These are phyloP conservation scores for Sonneratia alba DNA, from an alignment of 345 rosid species.

Conservation along the genomic window DNA sequence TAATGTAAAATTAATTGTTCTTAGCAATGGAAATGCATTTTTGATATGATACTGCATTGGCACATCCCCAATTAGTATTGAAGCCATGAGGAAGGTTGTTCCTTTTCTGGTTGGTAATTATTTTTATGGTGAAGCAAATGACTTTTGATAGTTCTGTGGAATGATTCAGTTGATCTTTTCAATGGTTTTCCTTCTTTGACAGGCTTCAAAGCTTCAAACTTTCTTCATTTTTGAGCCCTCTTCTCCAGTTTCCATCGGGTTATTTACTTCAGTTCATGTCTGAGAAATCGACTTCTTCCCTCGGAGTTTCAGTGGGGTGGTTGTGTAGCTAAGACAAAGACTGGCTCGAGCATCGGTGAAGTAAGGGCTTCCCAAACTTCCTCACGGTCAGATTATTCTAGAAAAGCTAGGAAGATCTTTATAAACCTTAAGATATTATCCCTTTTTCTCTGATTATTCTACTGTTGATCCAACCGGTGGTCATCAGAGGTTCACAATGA, in stretches of 20 bases:
- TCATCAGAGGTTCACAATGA: background rate
- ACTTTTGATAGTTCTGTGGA: background rate
- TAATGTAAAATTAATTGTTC: too few species aligned
- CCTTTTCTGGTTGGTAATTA: too few species aligned
- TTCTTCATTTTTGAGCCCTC: background rate
- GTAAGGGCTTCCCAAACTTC: too few species aligned
- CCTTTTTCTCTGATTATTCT: background rate
- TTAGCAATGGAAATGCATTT: too few species aligned
- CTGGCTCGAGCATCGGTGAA: too few species aligned
- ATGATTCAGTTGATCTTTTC: background rate
- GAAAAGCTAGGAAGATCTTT: too few species aligned
- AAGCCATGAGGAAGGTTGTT: too few species aligned
- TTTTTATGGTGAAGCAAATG: background rate
- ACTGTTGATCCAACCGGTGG: background rate
- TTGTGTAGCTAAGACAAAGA: too few species aligned
- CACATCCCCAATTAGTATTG: background rate
- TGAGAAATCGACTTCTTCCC: background rate
- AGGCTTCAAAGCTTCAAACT: background rate
- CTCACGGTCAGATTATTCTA: too few species aligned
- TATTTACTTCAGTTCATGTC: background rate
- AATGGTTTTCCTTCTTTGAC: background rate
- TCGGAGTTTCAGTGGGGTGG: background rate
- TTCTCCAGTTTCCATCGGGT: background rate
- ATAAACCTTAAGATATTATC: too few species aligned
- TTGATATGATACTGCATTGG: too few species aligned